Evolutionary conservation across 2,329 filamentous ascomycete species (phyloP).

Genomic region (Proliferodiscus dingleyae): DNA sequence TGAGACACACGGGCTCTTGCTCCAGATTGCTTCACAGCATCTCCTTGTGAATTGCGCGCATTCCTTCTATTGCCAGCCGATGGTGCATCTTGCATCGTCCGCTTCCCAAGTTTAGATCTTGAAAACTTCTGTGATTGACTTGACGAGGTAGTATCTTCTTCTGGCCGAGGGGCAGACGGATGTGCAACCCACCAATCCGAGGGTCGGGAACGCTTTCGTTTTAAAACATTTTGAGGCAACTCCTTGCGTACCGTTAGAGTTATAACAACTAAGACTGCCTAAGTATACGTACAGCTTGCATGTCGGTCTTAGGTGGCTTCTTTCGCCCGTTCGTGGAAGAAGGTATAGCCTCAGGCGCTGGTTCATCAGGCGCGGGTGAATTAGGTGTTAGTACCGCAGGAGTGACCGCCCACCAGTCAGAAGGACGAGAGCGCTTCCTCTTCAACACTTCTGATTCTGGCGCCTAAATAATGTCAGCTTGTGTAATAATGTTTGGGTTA

Average conservation of each 20-base stretch:
- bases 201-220: conserved; percentile 11
- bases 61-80: conserved; percentile 8
- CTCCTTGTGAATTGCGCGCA: background rate
- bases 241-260: background rate
- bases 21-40: background rate
- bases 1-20: conserved; percentile 2
- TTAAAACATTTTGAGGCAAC: conserved; percentile 1
- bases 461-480: conserved; percentile 15
- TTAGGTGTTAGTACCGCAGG: conserved; percentile 5
- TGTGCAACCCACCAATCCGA: conserved; percentile 14
- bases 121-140: background rate
- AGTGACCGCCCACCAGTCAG: conserved; percentile 25
- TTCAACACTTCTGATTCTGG: conserved; percentile 20
- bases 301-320: background rate
- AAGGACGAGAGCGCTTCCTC: conserved; percentile 25
- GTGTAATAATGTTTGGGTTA: background rate
- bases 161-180: background rate
- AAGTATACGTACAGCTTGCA: background rate
- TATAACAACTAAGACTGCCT: background rate
- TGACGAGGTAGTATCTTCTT: background rate
- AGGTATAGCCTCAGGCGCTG: background rate
- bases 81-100: conserved; percentile 1
- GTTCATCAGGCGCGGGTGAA: conserved; percentile 8
- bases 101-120: background rate
- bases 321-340: background rate